Evolutionary conservation across 2,329 filamentous ascomycete species (phyloP), one percentile per base, ranked within the genome.

Genomic region (Talaromyces sp.): DNA sequence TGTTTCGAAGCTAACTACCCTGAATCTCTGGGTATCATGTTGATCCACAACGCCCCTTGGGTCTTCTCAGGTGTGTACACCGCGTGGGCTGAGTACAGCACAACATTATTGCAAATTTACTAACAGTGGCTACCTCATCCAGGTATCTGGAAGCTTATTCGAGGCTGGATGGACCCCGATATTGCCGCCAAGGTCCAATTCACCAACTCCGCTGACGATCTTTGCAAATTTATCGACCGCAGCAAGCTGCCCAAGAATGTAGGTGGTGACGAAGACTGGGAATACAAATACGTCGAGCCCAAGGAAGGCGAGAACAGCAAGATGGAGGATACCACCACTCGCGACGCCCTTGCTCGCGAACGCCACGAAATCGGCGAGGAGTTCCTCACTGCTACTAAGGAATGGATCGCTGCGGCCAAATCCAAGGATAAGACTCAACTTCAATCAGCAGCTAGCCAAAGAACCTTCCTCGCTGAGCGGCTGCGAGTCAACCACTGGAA

Each of bases 1-100:
- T 95, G 91, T 71, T 97, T 97, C 67, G 93, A 97, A 77, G 92
- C 92, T 51, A 97, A 97, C 70, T 97, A 97, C 65, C 93, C 93
- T 0, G 93, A 97, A 72, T 92, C 85, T 46, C 80, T 97, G 2
- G 93, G 92, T 19, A 82, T 87, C 2, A 89, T 97, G 8, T 80
- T 97, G 41, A 89, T 97, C 29, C 93, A 97, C 78, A 96, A 95
- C 71, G 86, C 92, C 0, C 93, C 93, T 1, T 97, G 93, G 93
- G 79, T 97, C 29, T 97, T 97, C 76, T 91, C 96, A 77, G 88
- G 89, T 87, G 10, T 7, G 45, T 30, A 16, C 2, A 7, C 3
- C 6, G 9, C 73, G 47, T 7, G 13, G 13, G 17, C 29, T 36
- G 2, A 11, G 11, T 3, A 8, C 6, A 0, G 16, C 3, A 22